Base-by-base conservation (phyloP, 2,329 filamentous ascomycete genomes). In the Fusarium setosum region DNA sequence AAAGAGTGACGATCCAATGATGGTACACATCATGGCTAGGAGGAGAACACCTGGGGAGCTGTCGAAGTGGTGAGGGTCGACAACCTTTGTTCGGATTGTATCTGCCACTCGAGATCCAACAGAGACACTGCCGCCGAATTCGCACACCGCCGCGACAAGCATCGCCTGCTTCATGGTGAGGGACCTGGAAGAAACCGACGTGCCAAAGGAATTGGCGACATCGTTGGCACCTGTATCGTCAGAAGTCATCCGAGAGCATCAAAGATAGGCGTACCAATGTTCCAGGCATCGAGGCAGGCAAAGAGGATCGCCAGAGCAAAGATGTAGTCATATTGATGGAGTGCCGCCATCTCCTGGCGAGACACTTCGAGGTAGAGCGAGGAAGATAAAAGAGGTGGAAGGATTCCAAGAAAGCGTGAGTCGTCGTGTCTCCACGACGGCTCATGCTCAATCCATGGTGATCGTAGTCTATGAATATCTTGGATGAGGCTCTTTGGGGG, bases 161-260 rank as follows among this genome's bases (percentile, higher is more conserved):
- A 88, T 87, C 61, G 86, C 88, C 75, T 90, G 86, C 59, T 84
- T 70, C 74, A 89, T 86, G 15, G 86, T 84, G 52, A 91, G 76
- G 57, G 90, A 92, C 40, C 89, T 82, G 15, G 90, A 92, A 3
- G 88, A 90, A 65, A 92, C 90, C 66, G 87, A 90, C 37, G 88
- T 92, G 18, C 90, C 89, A 86, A 89, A 93, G 5, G 89, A 86
- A 80, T 92, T 93, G 76, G 90, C 90, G 58, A 92, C 90, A 90
- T 92, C 90, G 77, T 88, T 84, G 69, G 82, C 82, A 64, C 80
- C 81, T 82, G 26, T n/a, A 6, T 4, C 2, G 59, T 72, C 32
- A 71, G 67, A 8, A 4, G 29, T 15, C 0, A 1, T 37, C 0
- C 18, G 18, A 1, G 2, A 59, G 11, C 7, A 15, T 2, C 4